These are phyloP conservation scores for Pleurotus ostreatus DNA, from an alignment of 768 basidiomycete species.

Conservation along the genomic window DNA sequence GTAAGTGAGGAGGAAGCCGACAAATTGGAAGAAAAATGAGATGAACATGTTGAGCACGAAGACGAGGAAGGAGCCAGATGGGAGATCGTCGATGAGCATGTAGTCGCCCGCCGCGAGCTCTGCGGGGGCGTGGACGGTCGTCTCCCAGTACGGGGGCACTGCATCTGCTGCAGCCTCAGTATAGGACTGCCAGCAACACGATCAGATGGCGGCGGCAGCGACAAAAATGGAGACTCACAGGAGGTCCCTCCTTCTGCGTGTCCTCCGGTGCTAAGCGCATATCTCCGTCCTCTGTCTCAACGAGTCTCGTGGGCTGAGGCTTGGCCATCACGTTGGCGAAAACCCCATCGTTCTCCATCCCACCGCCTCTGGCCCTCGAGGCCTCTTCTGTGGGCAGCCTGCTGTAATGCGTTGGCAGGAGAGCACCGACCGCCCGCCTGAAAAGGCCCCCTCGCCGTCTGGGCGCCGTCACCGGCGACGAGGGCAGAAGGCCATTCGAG, in stretches of 20 bases:
- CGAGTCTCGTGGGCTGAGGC: conserved; percentile 47
- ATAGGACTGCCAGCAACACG: conserved; percentile 57
- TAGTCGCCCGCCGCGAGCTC: conserved; percentile 39
- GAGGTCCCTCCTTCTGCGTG: conserved; percentile 76
- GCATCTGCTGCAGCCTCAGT: conserved; percentile 83
- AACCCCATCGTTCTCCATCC: conserved; percentile 86
- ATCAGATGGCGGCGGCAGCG: not conserved
- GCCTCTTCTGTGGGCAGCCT: conserved; percentile 39
- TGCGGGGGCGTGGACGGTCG: conserved; percentile 80
- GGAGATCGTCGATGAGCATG: conserved; percentile 91
- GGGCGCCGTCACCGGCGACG: conserved; percentile 35
- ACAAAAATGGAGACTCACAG: conserved; percentile 51
- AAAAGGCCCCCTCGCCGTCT: conserved; percentile 47
- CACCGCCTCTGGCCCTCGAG: conserved; percentile 51
- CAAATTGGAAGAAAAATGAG: conserved; percentile 96
- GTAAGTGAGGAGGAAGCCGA: conserved; percentile 90
- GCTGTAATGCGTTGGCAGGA: conserved; percentile 66
- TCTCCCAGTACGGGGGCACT: conserved; percentile 96
- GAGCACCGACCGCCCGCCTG: conserved; percentile 51
- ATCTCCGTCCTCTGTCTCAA: conserved; percentile 51
- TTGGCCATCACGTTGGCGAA: conserved; percentile 95
- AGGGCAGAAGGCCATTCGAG: conserved; percentile 63
- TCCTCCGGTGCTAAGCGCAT: conserved; percentile 74
- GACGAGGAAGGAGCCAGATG: conserved; percentile 71
- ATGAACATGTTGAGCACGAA: conserved; percentile 79